Evolutionary conservation across 768 basidiomycete genomes (phyloP), one percentile per base, ranked within the genome.

Genomic region (Phlebiopsis flavidoalba): DNA sequence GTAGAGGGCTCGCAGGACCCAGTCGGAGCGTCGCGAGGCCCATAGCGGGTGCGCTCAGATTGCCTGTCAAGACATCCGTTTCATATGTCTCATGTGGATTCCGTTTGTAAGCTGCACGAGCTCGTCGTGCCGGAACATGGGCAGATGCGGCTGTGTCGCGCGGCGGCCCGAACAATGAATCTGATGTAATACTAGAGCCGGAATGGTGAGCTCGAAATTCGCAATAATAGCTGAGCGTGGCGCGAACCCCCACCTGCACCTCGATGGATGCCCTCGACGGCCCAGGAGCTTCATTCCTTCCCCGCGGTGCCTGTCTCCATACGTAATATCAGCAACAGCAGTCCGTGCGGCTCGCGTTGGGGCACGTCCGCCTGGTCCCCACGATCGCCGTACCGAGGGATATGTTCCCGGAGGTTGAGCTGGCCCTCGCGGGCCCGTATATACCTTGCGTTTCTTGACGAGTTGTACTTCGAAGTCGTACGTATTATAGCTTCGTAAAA

Each of bases 121-220:
- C 54, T 75, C 73, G 17, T 77, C 75, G 60, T 76, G 72, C 15
- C 64, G 63, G 63, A 74, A 79, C 21, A 66, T 66, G 3, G 78
- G 78, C 19, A 79, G 64, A 57, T 75, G 69, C 3, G 64, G 64
- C 26, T n/a, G 26, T 1, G 67, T 57, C 51, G 68, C 64, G 43
- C 64, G 61, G 3, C 77, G 74, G 17, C 76, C 72, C 24, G 80
- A 65, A 31, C 77, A 54, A 64, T 80, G 77, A 79, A 80, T 54
- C 19, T 11, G 11, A 43, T 57, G 11, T 47, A 50, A 43, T 58
- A 36, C 8, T 10, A 12, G 19, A 35, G 7, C 31, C 55, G 19
- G 33, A 17, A 36, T 43, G 40, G 40, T 43, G 31, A 22, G 24
- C 24, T 11, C 48, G 17, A n/a, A 17, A 36, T 22, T 43, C 40